Conservation (phyloP, 352 stramenopile genomes). For the Globisporangium ultimum region DNA sequence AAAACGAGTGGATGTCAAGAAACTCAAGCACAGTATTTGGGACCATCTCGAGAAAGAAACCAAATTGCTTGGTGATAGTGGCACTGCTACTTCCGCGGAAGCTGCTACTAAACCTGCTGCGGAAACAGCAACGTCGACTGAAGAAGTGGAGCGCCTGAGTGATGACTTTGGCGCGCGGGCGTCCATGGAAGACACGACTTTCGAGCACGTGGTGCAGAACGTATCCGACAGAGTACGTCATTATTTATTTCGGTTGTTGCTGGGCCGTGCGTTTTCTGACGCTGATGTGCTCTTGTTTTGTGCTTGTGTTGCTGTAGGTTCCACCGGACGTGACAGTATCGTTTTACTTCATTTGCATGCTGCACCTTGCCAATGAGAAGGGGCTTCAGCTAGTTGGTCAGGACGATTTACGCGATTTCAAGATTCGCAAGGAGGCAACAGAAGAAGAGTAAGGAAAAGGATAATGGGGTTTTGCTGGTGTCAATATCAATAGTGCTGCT, state of each 20-base stretch:
- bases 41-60: slow-evolving; percentile 58
- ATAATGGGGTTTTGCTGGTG: slow-evolving; percentile 6
- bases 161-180: slow-evolving; percentile 14
- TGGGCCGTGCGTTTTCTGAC: background rate
- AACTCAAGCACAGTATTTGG: slow-evolving; percentile 96
- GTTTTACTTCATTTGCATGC: slow-evolving; percentile 99
- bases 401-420: slow-evolving; percentile 74
- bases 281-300: slow-evolving; percentile 5
- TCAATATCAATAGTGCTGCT: too few relatives aligned
- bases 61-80: slow-evolving; percentile 16
- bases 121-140: background rate
- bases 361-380: slow-evolving; percentile 99
- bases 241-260: background rate
- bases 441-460: slow-evolving; percentile 10
- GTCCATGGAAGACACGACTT: slow-evolving; percentile 48
- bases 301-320: slow-evolving; percentile 36
- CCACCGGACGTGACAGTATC: slow-evolving; percentile 94
- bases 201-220: slow-evolving; percentile 89
- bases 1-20: slow-evolving; percentile 97
- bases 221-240: slow-evolving; percentile 73
- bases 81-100: background rate
- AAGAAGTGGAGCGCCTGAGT: slow-evolving; percentile 13
- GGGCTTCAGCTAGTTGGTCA: slow-evolving; percentile 85
- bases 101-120: too few relatives aligned
- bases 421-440: slow-evolving; percentile 46